Base-by-base conservation (phyloP, 306 rosid genomes). In the Quercus ilex region DNA sequence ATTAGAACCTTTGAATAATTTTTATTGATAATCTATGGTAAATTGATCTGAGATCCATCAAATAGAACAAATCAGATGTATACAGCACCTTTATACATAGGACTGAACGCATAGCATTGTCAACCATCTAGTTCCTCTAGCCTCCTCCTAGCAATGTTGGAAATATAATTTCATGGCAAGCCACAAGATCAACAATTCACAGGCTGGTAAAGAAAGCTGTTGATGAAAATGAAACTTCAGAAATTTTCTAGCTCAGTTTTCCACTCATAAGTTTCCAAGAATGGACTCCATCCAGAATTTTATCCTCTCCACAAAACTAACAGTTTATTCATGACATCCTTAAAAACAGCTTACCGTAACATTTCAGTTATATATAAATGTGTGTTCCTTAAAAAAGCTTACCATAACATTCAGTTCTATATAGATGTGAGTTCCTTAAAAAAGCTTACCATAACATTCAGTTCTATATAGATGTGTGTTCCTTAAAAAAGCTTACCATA, bases 131-230 rank as follows among this genome's bases (percentile, higher is more conserved):
- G 26, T 33, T 67, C 72, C 52, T 67, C 46, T 67, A 67, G 72
- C 72, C 72, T 67, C 72, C 46, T 67, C 72, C 67, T 67, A 67
- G 72, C 72, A n/a, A 67, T 67, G 72, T 67, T 67, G 72, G 52
- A 35, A 20, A 35, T 33, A 67, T 23, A 67, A 33, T 67, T 67
- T 67, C 72, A 67, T 67, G 49, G 51, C 41, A 67, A 35, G 72
- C 52, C 46, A 67, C 72, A 67, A 67, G 72, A 35, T 28, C 52
- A 67, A 67, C 72, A 67, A 15, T 67, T 67, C 72, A 67, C 72
- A 67, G 51, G 52, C 72, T 19, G 26, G 52, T 35, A 67, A 67
- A 67, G 72, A 67, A 8, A 67, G 51, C 72, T 67, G 72, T 67
- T 67, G 20, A 67, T 67, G 51, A 67, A 28, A 67, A 35, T 35